phyloP scores from a whole-genome alignment of 345 rosid genomes.

The Camelina neglecta region DNA sequence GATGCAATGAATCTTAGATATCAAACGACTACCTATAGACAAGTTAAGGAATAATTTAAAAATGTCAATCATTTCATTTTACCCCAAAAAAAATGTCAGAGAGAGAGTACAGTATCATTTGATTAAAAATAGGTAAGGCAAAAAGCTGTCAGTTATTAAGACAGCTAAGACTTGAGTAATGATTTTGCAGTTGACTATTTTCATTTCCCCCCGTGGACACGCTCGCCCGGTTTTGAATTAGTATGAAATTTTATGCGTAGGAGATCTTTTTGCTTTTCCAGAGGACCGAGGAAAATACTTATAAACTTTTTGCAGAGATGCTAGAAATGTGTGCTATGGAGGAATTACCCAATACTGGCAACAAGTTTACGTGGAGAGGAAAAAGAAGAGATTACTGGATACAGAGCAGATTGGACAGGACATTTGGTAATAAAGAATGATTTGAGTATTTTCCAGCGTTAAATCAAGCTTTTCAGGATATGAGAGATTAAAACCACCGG shows the following conservation, averaged over 20 bases:
- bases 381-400: too few relatives aligned
- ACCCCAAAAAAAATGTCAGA: constrained; percentile 13
- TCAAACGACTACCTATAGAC: constrained; percentile 28
- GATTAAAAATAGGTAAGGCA: background rate
- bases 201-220: background rate
- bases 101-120: background rate
- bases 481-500: too few relatives aligned
- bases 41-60: constrained; percentile 2
- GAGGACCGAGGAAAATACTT: too few relatives aligned
- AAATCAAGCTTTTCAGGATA: too few relatives aligned
- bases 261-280: background rate
- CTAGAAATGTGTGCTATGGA: too few relatives aligned
- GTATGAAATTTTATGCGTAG: background rate
- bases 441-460: too few relatives aligned
- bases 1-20: constrained; percentile 36
- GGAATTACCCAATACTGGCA: too few relatives aligned
- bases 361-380: too few relatives aligned
- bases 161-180: constrained; percentile 27
- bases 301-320: too few relatives aligned
- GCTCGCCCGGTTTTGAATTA: background rate
- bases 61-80: constrained; percentile 15
- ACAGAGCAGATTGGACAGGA: too few relatives aligned
- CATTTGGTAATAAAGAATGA: too few relatives aligned
- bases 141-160: constrained; percentile 21
- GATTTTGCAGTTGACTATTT: constrained; percentile 26